These are phyloP conservation scores for Fusarium haematococcum DNA, from an alignment of 2,329 filamentous ascomycete species.

Conservation along the genomic window DNA sequence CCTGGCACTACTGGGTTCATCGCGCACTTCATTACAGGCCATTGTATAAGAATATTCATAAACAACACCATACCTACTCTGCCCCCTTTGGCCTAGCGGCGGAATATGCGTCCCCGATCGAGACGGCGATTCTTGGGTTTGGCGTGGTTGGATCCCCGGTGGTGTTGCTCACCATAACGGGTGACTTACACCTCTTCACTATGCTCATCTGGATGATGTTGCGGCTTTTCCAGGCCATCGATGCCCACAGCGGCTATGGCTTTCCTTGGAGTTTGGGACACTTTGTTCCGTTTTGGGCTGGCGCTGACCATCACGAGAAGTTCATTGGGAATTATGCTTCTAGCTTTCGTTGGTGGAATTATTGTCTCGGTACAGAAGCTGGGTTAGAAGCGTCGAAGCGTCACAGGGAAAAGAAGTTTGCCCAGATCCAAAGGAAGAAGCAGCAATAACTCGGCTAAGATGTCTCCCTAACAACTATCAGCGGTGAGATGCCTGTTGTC, in stretches of 20 bases:
- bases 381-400: conserved; percentile 87
- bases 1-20: conserved; percentile 99
- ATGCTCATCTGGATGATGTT: conserved; percentile 98
- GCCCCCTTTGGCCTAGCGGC: conserved; percentile 97
- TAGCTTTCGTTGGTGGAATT: conserved; percentile 99
- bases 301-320: conserved; percentile 96
- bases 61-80: conserved; percentile 99
- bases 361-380: conserved; percentile 90
- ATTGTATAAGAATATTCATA: conserved; percentile 96
- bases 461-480: neutral
- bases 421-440: conserved; percentile 74
- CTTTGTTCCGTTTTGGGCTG: conserved; percentile 97
- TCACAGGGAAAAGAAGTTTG: conserved; percentile 82
- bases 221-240: conserved; percentile 96
- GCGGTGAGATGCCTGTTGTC: neutral
- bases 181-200: conserved; percentile 91
- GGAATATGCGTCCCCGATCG: conserved; percentile 97
- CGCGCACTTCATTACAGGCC: conserved; percentile 93
- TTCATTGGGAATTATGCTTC: conserved; percentile 99
- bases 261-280: conserved; percentile 98
- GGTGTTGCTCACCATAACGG: conserved; percentile 83
- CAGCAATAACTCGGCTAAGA: conserved; percentile 60
- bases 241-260: conserved; percentile 97
- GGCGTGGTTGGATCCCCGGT: conserved; percentile 88
- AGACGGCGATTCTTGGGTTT: conserved; percentile 93